These are phyloP conservation scores for Fomitopsis pinicola DNA, from an alignment of 1,284 basidiomycete species.

Conservation along the genomic window DNA sequence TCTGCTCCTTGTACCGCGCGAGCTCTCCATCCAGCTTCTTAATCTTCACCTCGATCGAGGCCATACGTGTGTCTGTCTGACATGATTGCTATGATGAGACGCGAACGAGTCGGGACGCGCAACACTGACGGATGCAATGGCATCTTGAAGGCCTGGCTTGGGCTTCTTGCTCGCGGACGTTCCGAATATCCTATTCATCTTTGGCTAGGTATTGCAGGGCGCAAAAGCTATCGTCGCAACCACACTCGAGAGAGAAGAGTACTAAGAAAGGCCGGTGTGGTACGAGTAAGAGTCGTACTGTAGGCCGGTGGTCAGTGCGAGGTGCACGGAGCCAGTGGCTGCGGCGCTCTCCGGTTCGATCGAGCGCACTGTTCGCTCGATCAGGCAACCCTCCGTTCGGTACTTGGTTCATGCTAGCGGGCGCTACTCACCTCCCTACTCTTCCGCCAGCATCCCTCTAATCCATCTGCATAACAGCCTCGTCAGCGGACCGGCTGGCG, in stretches of 20 bases:
- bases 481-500: background rate
- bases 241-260: background rate
- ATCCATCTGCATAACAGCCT: background rate
- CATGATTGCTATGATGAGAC: conserved; percentile 12
- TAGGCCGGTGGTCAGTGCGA: no score
- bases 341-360: background rate
- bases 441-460: background rate
- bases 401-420: background rate
- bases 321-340: background rate
- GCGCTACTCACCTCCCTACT: background rate
- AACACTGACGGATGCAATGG: conserved; percentile 75
- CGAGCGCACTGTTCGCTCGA: background rate
- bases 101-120: background rate
- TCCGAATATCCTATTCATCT: conserved; percentile 85
- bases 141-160: conserved; percentile 85
- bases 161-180: conserved; percentile 76
- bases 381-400: background rate
- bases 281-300: background rate
- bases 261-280: background rate
- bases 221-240: background rate
- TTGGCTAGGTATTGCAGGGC: background rate
- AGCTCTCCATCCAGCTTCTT: conserved; percentile 96
- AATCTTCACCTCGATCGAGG: conserved; percentile 94
- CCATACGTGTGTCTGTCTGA: conserved; percentile 87
- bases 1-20: conserved; percentile 91